phyloP scores from a whole-genome alignment of 108 stramenopile species.

The Epipyxis sp. region DNA sequence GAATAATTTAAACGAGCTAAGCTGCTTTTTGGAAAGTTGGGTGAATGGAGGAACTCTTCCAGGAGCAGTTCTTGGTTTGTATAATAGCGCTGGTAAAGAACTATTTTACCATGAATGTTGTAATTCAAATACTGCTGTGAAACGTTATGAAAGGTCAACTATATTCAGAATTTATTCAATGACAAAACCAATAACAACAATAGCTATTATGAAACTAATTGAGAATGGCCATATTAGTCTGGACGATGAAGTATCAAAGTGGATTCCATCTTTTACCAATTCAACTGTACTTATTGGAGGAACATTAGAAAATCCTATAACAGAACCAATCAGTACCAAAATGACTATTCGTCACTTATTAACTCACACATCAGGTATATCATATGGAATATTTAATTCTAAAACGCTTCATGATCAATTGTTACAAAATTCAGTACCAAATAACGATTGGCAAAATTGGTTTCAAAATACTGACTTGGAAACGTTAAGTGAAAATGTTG shows the following conservation, averaged over 20 bases:
- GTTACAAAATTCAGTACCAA: not conserved
- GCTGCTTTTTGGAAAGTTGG: not conserved
- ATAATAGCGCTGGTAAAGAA: not conserved
- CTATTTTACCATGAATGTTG: not conserved
- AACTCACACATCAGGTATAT: slow-evolving; percentile 38
- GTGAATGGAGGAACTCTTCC: slow-evolving; percentile 8
- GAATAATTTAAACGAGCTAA: not conserved
- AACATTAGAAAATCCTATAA: slow-evolving; percentile 7
- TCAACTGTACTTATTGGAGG: slow-evolving; percentile 3
- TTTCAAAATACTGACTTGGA: not conserved
- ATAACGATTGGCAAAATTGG: not conserved
- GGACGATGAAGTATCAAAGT: slow-evolving; percentile 33
- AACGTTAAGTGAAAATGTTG: slow-evolving; percentile 16
- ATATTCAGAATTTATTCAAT: slow-evolving; percentile 44
- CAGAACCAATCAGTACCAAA: slow-evolving; percentile 12
- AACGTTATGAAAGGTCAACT: slow-evolving; percentile 10
- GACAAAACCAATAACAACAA: slow-evolving; percentile 40
- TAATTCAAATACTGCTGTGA: not conserved
- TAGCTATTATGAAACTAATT: slow-evolving; percentile 34
- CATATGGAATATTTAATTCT: slow-evolving; percentile 34
- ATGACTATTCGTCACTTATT: slow-evolving; percentile 28
- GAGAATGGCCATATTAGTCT: slow-evolving; percentile 31
- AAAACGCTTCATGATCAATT: slow-evolving; percentile 21
- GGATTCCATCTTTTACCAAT: slow-evolving; percentile 19
- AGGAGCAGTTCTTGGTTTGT: not conserved